phyloP scores from a whole-genome alignment of 1,284 basidiomycete species.

The Pyrrhoderma lamaoense region DNA sequence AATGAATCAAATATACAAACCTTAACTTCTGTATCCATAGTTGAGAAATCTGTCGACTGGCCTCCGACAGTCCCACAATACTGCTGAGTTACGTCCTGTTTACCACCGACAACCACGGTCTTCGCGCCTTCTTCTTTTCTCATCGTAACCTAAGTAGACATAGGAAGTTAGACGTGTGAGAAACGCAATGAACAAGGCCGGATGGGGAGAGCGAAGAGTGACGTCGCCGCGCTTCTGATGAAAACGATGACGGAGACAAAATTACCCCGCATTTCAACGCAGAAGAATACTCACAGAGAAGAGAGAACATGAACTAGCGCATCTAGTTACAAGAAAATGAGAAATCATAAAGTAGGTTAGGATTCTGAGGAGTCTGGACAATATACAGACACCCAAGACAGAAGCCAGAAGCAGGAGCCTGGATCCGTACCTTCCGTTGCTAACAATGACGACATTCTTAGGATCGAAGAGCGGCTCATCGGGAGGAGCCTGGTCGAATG shows the following conservation, averaged over 20 bases:
- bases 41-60: slow-evolving; percentile 47
- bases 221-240: slow-evolving; percentile 7
- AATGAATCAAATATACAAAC: slow-evolving; percentile 24
- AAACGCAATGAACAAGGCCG: not conserved
- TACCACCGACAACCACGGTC: slow-evolving; percentile 51
- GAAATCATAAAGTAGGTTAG: slow-evolving; percentile 2
- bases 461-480: slow-evolving; percentile 43
- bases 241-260: no score
- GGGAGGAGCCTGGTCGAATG: slow-evolving; percentile 39
- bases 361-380: not conserved
- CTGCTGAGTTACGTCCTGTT: slow-evolving; percentile 40
- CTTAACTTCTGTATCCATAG: slow-evolving; percentile 55
- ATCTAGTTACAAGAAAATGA: slow-evolving; percentile 21
- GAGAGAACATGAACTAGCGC: slow-evolving; percentile 50
- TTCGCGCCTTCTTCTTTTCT: slow-evolving; percentile 48
- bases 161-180: slow-evolving; percentile 1
- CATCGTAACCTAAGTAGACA: slow-evolving; percentile 44
- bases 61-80: slow-evolving; percentile 59
- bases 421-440: slow-evolving; percentile 40
- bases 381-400: slow-evolving; percentile 2
- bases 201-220: slow-evolving; percentile 4
- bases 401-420: not conserved
- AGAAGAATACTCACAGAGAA: slow-evolving; percentile 38
- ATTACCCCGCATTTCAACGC: not conserved
- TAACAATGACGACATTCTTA: slow-evolving; percentile 46